A percentile compares a stretch with the other conserved stretches of the same genome.
phyloP scores from a whole-genome alignment of 2,329 filamentous ascomycete species.

The Hymenoscyphus fructigenus region DNA sequence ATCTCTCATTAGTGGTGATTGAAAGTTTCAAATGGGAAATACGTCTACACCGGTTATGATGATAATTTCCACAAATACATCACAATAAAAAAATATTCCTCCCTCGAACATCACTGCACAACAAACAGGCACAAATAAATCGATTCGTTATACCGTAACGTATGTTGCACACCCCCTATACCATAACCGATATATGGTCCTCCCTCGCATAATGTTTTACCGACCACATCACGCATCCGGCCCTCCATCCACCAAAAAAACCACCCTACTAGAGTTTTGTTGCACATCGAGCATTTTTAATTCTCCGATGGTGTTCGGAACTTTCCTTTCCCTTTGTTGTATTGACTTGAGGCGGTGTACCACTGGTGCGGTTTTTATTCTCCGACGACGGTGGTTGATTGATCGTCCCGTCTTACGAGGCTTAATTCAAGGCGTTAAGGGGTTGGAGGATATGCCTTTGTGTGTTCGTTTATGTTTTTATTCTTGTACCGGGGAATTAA shows the following conservation, averaged over 20 bases:
- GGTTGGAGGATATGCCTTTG: too few species aligned
- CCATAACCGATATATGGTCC: slow-evolving; percentile 4
- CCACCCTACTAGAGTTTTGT: slow-evolving; percentile 10
- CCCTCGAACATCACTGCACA: background rate
- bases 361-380: too few species aligned
- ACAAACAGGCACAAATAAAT: background rate
- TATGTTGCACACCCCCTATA: slow-evolving; percentile 2
- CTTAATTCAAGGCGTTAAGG: too few species aligned
- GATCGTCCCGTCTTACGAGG: too few species aligned
- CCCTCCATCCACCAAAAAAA: background rate
- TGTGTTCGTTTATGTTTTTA: too few species aligned
- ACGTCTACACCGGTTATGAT: background rate
- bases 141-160: background rate
- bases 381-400: too few species aligned
- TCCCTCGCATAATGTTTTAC: background rate
- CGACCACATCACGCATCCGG: background rate
- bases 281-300: slow-evolving; percentile 23
- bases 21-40: background rate
- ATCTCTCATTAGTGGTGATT: background rate
- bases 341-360: background rate
- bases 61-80: background rate
- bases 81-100: background rate
- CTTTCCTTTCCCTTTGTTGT: background rate
- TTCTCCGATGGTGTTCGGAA: slow-evolving; percentile 16
- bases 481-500: too few species aligned